Evolutionary conservation across 2,329 filamentous ascomycete genomes (phyloP), one percentile per base, ranked within the genome.

Genomic region (Colletotrichum musae): DNA sequence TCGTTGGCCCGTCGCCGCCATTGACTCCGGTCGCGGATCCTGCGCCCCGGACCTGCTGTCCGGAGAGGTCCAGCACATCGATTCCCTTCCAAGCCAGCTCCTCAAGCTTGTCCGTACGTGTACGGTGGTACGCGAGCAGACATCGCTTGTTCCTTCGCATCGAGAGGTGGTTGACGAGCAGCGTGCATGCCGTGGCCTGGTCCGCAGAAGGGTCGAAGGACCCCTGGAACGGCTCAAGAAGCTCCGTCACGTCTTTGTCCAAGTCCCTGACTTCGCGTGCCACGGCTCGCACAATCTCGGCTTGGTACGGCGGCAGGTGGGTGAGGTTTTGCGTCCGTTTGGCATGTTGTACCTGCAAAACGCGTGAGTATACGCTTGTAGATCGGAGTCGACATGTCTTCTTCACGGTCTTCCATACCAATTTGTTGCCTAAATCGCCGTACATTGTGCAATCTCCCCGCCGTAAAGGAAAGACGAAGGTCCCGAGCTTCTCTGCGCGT

Each of bases 131-230:
- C 4, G 95, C 95, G 6, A 99, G 88, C 21, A 99, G 86, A 77
- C 96, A 99, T 51, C 96, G 92, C 81, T 99, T 99, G 80, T 99
- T 97, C 64, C 96, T 89, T 57, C 96, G 91, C 93, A 98, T 98
- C 74, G 93, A 94, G 12, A 99, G 85, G 78, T 99, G 95, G 79
- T 98, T 93, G 70, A 98, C 95, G 24, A 99, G 89, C 26, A 99
- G 86, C 2, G 94, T 93, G 77, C 94, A 97, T 3, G 95, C 95
- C 39, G 92, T 92, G 10, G 93, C 93, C 52, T 94, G 94, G 75
- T 98, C 91, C 12, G 91, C 88, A 16, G 91, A 89, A 0, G 94
- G 95, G 74, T 97, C 92, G 84, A 98, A 98, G 0, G 91, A 92
- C 70, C 92, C 93, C 72, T 93, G 89, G 78, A 95, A 96, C 0